Conservation (phyloP, 306 rosid genomes). For the Fagus sylvatica region DNA sequence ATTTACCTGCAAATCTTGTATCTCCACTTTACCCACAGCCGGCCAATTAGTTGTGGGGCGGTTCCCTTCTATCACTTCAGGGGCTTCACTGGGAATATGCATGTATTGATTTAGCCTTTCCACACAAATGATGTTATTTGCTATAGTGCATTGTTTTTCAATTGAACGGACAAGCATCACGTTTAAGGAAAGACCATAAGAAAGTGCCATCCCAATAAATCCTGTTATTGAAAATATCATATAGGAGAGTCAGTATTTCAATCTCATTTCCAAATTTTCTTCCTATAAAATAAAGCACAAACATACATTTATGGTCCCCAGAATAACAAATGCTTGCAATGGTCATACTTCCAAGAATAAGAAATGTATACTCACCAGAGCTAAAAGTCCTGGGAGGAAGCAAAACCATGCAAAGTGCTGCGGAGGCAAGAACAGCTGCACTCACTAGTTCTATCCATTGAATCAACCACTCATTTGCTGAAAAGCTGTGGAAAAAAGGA, state of each 20-base stretch:
- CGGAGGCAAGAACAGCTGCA: constrained; percentile 53
- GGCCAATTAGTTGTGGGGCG: constrained; percentile 78
- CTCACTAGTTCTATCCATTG: constrained; percentile 56
- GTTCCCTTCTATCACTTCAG: constrained; percentile 53
- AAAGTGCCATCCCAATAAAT: constrained; percentile 78
- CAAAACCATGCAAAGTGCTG: constrained; percentile 63
- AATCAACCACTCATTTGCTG: constrained; percentile 72
- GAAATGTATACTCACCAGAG: constrained; percentile 45
- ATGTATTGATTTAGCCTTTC: constrained; percentile 79
- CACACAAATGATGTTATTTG: constrained; percentile 72
- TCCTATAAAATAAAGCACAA: not conserved
- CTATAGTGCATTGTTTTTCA: constrained; percentile 62
- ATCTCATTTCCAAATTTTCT: not conserved
- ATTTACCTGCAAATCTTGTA: constrained; percentile 58
- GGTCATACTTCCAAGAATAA: not conserved
- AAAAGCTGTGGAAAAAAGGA: constrained; percentile 57
- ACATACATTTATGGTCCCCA: not conserved
- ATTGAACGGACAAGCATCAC: constrained; percentile 48
- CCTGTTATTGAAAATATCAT: constrained; percentile 38
- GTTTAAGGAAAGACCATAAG: constrained; percentile 81
- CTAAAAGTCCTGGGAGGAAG: constrained; percentile 68
- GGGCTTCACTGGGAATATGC: constrained; percentile 77
- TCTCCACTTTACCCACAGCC: constrained; percentile 59
- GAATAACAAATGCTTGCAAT: not conserved
- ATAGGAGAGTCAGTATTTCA: not conserved